phyloP scores from a whole-genome alignment of 768 basidiomycete species.

The Rhizopogon vesiculosus region DNA sequence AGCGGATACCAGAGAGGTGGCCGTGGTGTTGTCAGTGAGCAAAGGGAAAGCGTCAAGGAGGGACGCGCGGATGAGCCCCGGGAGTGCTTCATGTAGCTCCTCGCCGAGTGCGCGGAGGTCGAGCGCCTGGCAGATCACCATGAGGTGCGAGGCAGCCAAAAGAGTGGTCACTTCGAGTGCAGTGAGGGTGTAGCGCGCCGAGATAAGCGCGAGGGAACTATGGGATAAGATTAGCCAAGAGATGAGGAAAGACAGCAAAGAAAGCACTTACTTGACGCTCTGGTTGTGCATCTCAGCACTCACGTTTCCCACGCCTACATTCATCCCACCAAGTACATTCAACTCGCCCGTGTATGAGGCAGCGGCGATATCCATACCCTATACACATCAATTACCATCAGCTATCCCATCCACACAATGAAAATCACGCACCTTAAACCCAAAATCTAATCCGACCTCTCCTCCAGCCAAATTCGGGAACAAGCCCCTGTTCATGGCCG shows the following conservation, averaged over 20 bases:
- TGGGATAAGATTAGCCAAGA: neutral
- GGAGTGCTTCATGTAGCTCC: slow-evolving; percentile 44
- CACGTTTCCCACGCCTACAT: slow-evolving; percentile 81
- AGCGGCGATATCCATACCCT: slow-evolving; percentile 76
- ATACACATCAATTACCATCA: neutral
- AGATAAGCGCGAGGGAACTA: slow-evolving; percentile 81
- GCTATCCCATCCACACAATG: neutral
- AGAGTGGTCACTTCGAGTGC: slow-evolving; percentile 76
- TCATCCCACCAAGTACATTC: slow-evolving; percentile 67
- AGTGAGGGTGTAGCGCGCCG: slow-evolving; percentile 73
- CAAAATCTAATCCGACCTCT: slow-evolving; percentile 79
- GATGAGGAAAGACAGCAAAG: neutral
- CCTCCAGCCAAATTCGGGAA: slow-evolving; percentile 77
- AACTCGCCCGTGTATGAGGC: slow-evolving; percentile 83
- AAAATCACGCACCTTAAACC: slow-evolving; percentile 43
- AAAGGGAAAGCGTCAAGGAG: neutral
- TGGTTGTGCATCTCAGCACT: slow-evolving; percentile 93
- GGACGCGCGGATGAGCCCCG: slow-evolving; percentile 12
- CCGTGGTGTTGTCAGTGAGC: neutral
- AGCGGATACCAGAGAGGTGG: slow-evolving; percentile 11
- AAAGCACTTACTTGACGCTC: slow-evolving; percentile 69
- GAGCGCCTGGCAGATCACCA: slow-evolving; percentile 76
- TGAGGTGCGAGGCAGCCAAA: slow-evolving; percentile 71
- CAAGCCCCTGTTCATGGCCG: slow-evolving; percentile 66
- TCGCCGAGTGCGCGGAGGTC: slow-evolving; percentile 75